A percentile compares a stretch with the other conserved stretches of the same genome.
Evolutionary conservation across 345 rosid species (phyloP).

Genomic region (Stellera chamaejasme): DNA sequence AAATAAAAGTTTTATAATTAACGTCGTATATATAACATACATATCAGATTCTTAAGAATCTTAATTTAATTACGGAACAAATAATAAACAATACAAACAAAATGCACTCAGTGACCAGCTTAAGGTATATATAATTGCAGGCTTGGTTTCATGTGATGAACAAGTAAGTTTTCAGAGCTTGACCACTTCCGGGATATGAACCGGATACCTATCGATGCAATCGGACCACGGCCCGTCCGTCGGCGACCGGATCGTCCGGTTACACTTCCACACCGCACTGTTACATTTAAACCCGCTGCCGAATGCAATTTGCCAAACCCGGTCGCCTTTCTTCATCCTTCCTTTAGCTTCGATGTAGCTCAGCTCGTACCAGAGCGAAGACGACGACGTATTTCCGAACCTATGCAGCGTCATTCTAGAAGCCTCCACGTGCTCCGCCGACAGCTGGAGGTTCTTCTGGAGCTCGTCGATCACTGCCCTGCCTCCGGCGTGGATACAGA

Average conservation of each 20-base stretch:
- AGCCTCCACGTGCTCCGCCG: slow-evolving; percentile 70
- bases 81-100: too few species aligned
- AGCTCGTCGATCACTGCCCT: slow-evolving; percentile 80
- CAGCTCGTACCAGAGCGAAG: slow-evolving; percentile 78
- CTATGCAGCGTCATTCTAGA: slow-evolving; percentile 79
- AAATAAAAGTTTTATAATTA: too few species aligned
- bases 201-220: slow-evolving; percentile 66
- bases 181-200: slow-evolving; percentile 67
- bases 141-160: too few species aligned
- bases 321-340: slow-evolving; percentile 56
- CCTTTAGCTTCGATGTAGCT: slow-evolving; percentile 76
- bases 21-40: too few species aligned
- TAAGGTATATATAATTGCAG: too few species aligned
- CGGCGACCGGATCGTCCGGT: slow-evolving; percentile 44
- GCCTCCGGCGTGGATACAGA: slow-evolving; percentile 92
- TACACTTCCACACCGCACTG: slow-evolving; percentile 89
- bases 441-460: slow-evolving; percentile 63
- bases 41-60: too few species aligned
- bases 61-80: too few species aligned
- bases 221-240: slow-evolving; percentile 66
- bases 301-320: slow-evolving; percentile 82
- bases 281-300: slow-evolving; percentile 96
- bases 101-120: too few species aligned
- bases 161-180: slow-evolving; percentile 29
- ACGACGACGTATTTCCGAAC: slow-evolving; percentile 87